Conservation (phyloP, 257 asterid genomes). For the Oldenlandia corymbosa region DNA sequence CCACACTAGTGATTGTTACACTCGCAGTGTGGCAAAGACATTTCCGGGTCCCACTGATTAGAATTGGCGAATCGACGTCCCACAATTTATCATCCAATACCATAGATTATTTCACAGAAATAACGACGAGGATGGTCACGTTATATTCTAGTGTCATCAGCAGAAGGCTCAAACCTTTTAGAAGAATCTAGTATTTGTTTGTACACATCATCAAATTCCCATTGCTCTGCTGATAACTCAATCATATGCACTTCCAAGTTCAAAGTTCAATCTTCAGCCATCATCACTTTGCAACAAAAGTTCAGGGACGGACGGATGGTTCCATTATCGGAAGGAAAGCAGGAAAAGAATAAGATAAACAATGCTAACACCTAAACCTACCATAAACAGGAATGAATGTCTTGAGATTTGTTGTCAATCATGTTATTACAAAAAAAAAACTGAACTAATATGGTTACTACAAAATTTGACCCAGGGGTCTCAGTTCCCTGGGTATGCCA, state of each 20-base stretch:
- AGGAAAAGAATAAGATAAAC: neutral
- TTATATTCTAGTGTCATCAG: neutral
- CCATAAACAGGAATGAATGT: neutral
- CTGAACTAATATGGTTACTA: conserved; percentile 16
- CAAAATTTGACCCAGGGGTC: conserved; percentile 67
- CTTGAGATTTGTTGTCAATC: neutral
- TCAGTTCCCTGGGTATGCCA: conserved; percentile 68
- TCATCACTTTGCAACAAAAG: too few relatives aligned
- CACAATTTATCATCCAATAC: neutral
- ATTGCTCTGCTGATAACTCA: too few relatives aligned
- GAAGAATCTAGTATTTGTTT: neutral
- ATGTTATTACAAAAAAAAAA: neutral
- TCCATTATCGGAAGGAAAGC: too few relatives aligned
- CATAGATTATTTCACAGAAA: too few relatives aligned
- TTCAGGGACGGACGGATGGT: too few relatives aligned
- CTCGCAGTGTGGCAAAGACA: too few relatives aligned
- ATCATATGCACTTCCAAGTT: too few relatives aligned
- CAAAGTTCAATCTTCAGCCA: too few relatives aligned
- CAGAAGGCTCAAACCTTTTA: neutral
- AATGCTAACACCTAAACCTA: too few relatives aligned
- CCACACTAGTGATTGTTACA: conserved; percentile 11
- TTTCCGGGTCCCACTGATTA: neutral
- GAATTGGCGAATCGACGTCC: neutral
- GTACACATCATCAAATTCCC: too few relatives aligned
- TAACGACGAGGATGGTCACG: neutral